These are phyloP conservation scores for Aspergillus alliaceus DNA, from an alignment of 2,329 filamentous ascomycete genomes.

Conservation along the genomic window DNA sequence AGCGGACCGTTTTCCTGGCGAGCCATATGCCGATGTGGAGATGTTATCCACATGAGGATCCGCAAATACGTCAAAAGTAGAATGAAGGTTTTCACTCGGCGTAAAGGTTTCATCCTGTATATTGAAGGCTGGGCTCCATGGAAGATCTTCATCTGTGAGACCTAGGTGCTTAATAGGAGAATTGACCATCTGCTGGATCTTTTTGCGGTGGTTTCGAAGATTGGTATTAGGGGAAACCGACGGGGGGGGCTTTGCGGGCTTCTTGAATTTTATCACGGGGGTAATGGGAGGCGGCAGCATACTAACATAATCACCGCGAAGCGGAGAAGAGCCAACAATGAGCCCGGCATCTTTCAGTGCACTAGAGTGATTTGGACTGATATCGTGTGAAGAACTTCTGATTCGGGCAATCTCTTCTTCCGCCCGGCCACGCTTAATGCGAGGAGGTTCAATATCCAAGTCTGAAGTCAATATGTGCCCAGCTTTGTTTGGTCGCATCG, in stretches of 20 bases:
- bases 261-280: conserved; percentile 78
- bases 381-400: conserved; percentile 84
- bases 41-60: conserved; percentile 40
- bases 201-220: conserved; percentile 80
- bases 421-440: conserved; percentile 83
- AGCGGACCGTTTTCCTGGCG: conserved; percentile 55
- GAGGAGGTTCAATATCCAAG: conserved; percentile 68
- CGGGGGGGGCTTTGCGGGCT: conserved; percentile 62
- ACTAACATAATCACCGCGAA: conserved; percentile 57
- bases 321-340: conserved; percentile 64
- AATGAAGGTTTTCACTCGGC: conserved; percentile 44
- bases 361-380: conserved; percentile 67
- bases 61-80: conserved; percentile 58
- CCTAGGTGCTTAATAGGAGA: conserved; percentile 62
- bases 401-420: conserved; percentile 95
- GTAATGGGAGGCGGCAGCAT: conserved; percentile 76
- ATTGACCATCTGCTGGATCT: conserved; percentile 76
- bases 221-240: conserved; percentile 94
- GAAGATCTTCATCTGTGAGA: conserved; percentile 41
- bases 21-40: conserved; percentile 46
- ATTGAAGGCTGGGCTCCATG: conserved; percentile 53
- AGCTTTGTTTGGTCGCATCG: conserved; percentile 67
- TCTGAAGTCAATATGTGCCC: conserved; percentile 72
- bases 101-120: conserved; percentile 47
- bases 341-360: conserved; percentile 33